A percentile compares a stretch with the other conserved stretches of the same genome.
phyloP scores from a whole-genome alignment of 805 yeast genomes.

The Metschnikowia bowlesiae region DNA sequence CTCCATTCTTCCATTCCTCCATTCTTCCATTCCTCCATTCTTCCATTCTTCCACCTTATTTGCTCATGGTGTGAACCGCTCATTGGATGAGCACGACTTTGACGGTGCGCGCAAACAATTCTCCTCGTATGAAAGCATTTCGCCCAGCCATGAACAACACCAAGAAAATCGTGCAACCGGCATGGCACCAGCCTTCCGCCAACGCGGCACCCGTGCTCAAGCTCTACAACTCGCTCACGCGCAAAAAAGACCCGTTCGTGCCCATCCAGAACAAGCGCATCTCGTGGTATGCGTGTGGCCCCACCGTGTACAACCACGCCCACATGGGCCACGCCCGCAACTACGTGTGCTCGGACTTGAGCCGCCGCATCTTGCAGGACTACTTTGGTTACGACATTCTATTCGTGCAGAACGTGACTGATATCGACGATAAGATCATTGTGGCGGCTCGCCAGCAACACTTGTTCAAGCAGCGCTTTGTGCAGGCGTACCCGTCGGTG shows the following conservation, averaged over 20 bases:
- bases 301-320: constrained; percentile 92
- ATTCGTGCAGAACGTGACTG: constrained; percentile 97
- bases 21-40: too few species aligned
- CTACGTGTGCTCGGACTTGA: constrained; percentile 90
- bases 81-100: too few species aligned
- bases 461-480: constrained; percentile 60
- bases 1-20: too few species aligned
- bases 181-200: constrained; percentile 26
- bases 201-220: constrained; percentile 39
- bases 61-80: too few species aligned
- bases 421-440: constrained; percentile 95
- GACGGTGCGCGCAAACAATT: not conserved
- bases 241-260: constrained; percentile 72
- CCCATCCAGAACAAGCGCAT: constrained; percentile 63
- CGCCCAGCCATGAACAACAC: constrained; percentile 20
- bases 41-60: too few species aligned
- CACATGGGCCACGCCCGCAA: constrained; percentile 99
- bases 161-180: constrained; percentile 34
- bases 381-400: constrained; percentile 86
- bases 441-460: constrained; percentile 88
- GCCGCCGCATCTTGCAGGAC: constrained; percentile 82
- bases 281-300: constrained; percentile 97
- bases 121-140: constrained; percentile 5
- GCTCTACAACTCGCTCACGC: constrained; percentile 78
- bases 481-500: constrained; percentile 23